Evolutionary conservation across 2,329 filamentous ascomycete species (phyloP).

Genomic region (Cladorrhinum sp.): DNA sequence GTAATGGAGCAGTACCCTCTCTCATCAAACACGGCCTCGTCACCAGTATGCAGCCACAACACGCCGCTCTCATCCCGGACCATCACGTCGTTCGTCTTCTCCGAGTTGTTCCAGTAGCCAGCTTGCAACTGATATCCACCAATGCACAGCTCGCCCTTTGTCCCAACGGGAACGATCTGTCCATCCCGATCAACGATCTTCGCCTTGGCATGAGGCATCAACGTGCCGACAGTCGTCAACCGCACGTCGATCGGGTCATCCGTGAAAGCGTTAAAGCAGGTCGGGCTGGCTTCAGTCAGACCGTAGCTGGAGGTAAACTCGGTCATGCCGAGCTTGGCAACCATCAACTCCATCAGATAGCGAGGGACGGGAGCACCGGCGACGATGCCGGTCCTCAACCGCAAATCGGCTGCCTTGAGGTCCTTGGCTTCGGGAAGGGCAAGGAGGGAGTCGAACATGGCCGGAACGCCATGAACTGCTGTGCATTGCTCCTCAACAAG

Average conservation of each 20-base stretch:
- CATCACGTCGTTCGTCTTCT: slow-evolving; percentile 66
- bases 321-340: slow-evolving; percentile 69
- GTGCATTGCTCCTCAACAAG: slow-evolving; percentile 68
- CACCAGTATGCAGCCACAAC: slow-evolving; percentile 65
- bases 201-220: slow-evolving; percentile 71
- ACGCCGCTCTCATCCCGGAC: slow-evolving; percentile 49
- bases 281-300: slow-evolving; percentile 74
- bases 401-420: slow-evolving; percentile 42
- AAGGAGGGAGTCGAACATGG: slow-evolving; percentile 73
- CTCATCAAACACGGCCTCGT: slow-evolving; percentile 66
- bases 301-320: slow-evolving; percentile 71
- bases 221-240: slow-evolving; percentile 69
- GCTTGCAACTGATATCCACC: slow-evolving; percentile 72
- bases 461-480: slow-evolving; percentile 75
- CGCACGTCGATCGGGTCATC: slow-evolving; percentile 65
- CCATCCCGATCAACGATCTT: slow-evolving; percentile 73
- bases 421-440: slow-evolving; percentile 39
- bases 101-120: slow-evolving; percentile 66
- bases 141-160: slow-evolving; percentile 71
- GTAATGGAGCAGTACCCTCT: slow-evolving; percentile 70
- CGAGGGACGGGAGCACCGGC: slow-evolving; percentile 74
- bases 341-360: slow-evolving; percentile 70
- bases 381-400: slow-evolving; percentile 72
- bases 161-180: slow-evolving; percentile 63
- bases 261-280: slow-evolving; percentile 76